phyloP scores from a whole-genome alignment of 176 grass and related monocot species.

The Oryza meyeriana region DNA sequence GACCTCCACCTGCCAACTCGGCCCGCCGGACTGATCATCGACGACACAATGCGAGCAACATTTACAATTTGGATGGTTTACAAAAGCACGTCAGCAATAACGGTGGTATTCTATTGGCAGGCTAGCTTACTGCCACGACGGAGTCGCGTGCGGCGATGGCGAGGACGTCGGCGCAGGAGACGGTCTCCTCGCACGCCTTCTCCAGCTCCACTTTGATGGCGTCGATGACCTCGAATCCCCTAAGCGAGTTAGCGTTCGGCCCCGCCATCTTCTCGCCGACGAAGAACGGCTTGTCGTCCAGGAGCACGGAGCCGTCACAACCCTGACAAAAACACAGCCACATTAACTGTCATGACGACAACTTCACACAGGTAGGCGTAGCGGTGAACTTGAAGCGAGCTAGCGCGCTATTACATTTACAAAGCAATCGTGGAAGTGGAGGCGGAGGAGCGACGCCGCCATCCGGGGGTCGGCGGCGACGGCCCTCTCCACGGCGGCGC shows the following conservation, averaged over 20 bases:
- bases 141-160: conserved; percentile 89
- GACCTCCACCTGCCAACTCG: conserved; percentile 67
- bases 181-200: conserved; percentile 55
- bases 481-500: conserved; percentile 54
- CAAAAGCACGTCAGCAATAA: not conserved
- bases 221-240: conserved; percentile 82
- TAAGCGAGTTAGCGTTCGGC: conserved; percentile 73
- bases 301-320: conserved; percentile 81
- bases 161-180: conserved; percentile 84
- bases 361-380: too few relatives aligned
- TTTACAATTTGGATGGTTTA: not conserved
- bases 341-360: too few relatives aligned
- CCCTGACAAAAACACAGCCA: conserved; percentile 31
- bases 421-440: conserved; percentile 68
- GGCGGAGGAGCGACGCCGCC: conserved; percentile 83
- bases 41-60: not conserved
- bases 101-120: not conserved
- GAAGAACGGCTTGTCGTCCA: conserved; percentile 63
- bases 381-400: not conserved
- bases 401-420: conserved; percentile 34
- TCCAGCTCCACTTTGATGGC: conserved; percentile 78
- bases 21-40: conserved; percentile 63
- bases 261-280: conserved; percentile 73
- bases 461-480: conserved; percentile 65
- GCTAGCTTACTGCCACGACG: conserved; percentile 44